A percentile compares a stretch with the other conserved stretches of the same genome.
Evolutionary conservation across 2,329 filamentous ascomycete species (phyloP).

Genomic region (Beauveria caledonica): DNA sequence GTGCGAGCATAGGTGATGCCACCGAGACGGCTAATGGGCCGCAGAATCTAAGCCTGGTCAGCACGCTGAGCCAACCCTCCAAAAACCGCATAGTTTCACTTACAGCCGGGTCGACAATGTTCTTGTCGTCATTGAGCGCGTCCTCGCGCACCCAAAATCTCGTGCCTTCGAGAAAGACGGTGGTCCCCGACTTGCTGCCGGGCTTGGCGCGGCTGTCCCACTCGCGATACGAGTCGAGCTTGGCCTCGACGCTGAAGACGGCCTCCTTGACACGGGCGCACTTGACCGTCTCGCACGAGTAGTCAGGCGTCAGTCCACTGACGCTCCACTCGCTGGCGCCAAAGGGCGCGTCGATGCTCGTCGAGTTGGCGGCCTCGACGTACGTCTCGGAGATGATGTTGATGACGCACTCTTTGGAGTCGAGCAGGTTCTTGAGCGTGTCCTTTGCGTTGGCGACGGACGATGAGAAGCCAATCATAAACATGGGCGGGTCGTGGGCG

Average conservation of each 20-base stretch:
- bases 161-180: conserved; percentile 75
- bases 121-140: conserved; percentile 70
- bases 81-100: conserved; percentile 20
- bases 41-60: conserved; percentile 46
- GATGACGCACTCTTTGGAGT: conserved; percentile 68
- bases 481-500: conserved; percentile 79
- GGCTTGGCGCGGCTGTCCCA: conserved; percentile 65
- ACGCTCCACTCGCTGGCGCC: conserved; percentile 73
- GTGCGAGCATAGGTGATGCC: conserved; percentile 76
- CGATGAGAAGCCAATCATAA: conserved; percentile 50
- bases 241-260: conserved; percentile 74
- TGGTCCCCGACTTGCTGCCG: conserved; percentile 64
- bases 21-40: conserved; percentile 69
- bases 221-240: conserved; percentile 64
- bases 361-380: conserved; percentile 80
- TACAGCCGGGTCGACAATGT: conserved; percentile 62
- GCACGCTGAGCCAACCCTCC: neutral
- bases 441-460: conserved; percentile 58
- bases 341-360: conserved; percentile 68
- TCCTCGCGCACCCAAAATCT: conserved; percentile 87
- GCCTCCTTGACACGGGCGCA: conserved; percentile 72
- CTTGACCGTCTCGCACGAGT: conserved; percentile 56
- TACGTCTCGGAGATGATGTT: conserved; percentile 83
- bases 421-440: conserved; percentile 63
- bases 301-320: conserved; percentile 63